phyloP scores from a whole-genome alignment of 176 grass and related monocot species.

The Oryza officinalis region DNA sequence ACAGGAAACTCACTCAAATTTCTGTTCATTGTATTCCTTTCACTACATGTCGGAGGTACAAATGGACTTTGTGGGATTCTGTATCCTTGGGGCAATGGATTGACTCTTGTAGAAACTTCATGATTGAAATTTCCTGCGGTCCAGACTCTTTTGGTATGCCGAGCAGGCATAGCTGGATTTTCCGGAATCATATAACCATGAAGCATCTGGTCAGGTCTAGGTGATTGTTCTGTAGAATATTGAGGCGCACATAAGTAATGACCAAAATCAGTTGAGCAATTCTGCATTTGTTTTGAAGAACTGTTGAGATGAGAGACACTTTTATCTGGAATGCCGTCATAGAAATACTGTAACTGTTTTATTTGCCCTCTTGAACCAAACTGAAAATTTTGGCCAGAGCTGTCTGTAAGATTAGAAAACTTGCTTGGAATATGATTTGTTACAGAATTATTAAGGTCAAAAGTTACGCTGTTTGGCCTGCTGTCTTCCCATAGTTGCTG shows the following conservation, averaged over 20 bases:
- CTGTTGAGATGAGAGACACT: constrained; percentile 30
- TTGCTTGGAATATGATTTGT: constrained; percentile 23
- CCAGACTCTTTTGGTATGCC: constrained; percentile 16
- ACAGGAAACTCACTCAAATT: constrained; percentile 37
- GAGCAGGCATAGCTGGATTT: constrained; percentile 40
- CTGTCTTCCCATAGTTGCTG: neutral
- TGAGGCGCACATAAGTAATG: constrained; percentile 16
- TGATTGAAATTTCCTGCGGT: constrained; percentile 19
- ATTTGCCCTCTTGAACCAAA: constrained; percentile 28
- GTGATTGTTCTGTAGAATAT: constrained; percentile 27
- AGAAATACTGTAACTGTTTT: constrained; percentile 25
- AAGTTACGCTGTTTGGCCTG: constrained; percentile 35
- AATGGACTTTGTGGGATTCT: constrained; percentile 41
- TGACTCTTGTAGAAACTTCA: constrained; percentile 13
- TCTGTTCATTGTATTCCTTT: constrained; percentile 29
- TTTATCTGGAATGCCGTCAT: constrained; percentile 11
- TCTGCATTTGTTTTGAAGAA: constrained; percentile 23
- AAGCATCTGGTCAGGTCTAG: constrained; percentile 26
- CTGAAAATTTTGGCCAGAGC: constrained; percentile 29
- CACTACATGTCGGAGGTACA: constrained; percentile 37
- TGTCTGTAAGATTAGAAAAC: constrained; percentile 33
- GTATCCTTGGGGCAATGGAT: constrained; percentile 32
- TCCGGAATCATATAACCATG: constrained; percentile 27
- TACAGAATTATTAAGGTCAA: constrained; percentile 59
- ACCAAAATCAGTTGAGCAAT: neutral